These are phyloP conservation scores for Phallus indusiatus DNA, from an alignment of 768 basidiomycete species.

Conservation along the genomic window DNA sequence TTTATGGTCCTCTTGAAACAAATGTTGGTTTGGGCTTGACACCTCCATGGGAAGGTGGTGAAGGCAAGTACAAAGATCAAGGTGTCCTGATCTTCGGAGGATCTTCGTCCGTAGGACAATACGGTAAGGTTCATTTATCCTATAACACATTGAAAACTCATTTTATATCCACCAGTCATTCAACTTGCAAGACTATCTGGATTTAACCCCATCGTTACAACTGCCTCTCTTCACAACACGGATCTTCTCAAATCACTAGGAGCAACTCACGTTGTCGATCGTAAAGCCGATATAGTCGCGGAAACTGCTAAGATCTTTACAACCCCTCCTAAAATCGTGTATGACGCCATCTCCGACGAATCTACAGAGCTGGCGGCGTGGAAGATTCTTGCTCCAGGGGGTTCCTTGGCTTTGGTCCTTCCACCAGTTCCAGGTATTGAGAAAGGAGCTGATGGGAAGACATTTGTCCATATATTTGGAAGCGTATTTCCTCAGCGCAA, in stretches of 20 bases:
- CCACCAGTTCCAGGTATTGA: background rate
- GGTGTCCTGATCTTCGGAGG: constrained; percentile 42
- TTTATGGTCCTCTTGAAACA: constrained; percentile 28
- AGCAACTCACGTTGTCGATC: constrained; percentile 28
- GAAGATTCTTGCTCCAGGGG: constrained; percentile 28
- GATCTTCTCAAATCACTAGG: constrained; percentile 25
- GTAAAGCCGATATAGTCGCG: constrained; percentile 1
- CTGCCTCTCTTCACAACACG: constrained; percentile 27
- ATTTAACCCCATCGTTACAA: constrained; percentile 27
- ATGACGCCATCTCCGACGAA: constrained; percentile 24
- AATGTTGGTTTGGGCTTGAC: constrained; percentile 29
- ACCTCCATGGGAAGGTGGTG: constrained; percentile 28
- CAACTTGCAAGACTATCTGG: constrained; percentile 33
- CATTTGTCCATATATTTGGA: constrained; percentile 6
- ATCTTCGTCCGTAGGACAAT: constrained; percentile 40
- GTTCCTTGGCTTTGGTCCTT: constrained; percentile 18
- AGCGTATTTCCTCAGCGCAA: constrained; percentile 7
- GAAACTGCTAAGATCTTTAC: constrained; percentile 14
- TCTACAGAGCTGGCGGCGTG: constrained; percentile 31
- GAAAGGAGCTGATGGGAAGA: constrained; percentile 10
- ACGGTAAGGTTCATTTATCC: constrained; percentile 22
- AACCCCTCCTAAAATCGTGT: constrained; percentile 16
- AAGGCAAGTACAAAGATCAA: constrained; percentile 32
- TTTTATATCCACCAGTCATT: background rate
- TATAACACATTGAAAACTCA: constrained; percentile 18